Conservation (phyloP, 2,329 filamentous ascomycete species). For the Beauveria scarabaeidicola region DNA sequence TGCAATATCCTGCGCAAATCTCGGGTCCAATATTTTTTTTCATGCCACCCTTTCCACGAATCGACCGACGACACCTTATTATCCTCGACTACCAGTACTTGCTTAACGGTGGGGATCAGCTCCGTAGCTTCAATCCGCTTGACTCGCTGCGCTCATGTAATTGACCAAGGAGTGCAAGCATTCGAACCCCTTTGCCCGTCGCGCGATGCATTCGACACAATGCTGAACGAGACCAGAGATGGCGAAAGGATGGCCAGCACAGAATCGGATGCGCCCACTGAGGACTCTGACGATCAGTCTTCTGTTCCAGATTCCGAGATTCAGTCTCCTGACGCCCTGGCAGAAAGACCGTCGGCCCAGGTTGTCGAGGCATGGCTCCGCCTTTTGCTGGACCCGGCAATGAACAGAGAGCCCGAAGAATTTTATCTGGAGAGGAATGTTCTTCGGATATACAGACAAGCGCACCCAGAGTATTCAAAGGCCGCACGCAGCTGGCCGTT, state of each 20-base stretch:
- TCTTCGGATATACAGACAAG: conserved; percentile 17
- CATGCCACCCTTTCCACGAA: background rate
- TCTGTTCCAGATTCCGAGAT: background rate
- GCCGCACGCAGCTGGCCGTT: conserved; percentile 22
- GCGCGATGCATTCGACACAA: conserved; percentile 1
- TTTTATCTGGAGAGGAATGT: conserved; percentile 19
- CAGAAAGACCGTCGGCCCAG: background rate
- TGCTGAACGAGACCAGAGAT: conserved; percentile 2
- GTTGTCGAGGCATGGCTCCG: conserved; percentile 8
- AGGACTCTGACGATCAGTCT: background rate
- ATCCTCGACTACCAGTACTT: background rate
- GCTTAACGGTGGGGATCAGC: background rate
- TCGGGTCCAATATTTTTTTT: background rate
- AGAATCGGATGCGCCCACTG: background rate
- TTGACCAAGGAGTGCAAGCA: background rate
- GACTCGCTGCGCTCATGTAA: background rate
- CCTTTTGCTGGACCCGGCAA: conserved; percentile 1
- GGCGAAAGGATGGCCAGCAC: background rate
- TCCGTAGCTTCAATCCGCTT: background rate
- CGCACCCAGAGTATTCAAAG: conserved; percentile 18
- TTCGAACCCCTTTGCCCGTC: background rate
- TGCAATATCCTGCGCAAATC: background rate
- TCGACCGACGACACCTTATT: background rate
- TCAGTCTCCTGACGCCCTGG: background rate
- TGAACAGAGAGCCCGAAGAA: conserved; percentile 21